These are phyloP conservation scores for Epichloe baconii DNA, from an alignment of 2,329 filamentous ascomycete species.

Conservation along the genomic window DNA sequence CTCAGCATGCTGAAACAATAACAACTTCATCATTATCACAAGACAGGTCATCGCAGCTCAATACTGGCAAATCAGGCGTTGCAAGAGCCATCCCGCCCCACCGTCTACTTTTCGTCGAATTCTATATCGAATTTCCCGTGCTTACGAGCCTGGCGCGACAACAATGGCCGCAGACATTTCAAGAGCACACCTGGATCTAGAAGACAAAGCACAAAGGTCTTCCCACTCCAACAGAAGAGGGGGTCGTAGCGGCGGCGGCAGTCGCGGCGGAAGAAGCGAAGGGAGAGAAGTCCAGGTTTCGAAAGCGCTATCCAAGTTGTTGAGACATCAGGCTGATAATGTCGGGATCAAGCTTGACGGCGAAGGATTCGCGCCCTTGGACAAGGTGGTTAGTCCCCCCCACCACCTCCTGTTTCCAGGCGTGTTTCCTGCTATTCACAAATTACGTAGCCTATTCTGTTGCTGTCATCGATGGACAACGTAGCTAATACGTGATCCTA, in stretches of 20 bases:
- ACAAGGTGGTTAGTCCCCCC: constrained; percentile 30
- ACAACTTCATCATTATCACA: too few relatives aligned
- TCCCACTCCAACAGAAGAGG: constrained; percentile 6
- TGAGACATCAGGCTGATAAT: constrained; percentile 43
- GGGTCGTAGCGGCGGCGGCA: constrained; percentile 11
- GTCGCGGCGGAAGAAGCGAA: constrained; percentile 18
- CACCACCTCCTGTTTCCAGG: background rate
- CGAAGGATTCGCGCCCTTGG: constrained; percentile 46
- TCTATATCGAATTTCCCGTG: too few relatives aligned
- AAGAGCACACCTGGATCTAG: constrained; percentile 10
- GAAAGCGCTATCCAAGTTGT: constrained; percentile 38
- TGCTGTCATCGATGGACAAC: too few relatives aligned
- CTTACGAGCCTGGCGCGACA: background rate
- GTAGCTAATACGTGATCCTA: constrained; percentile 12
- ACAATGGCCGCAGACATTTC: background rate
- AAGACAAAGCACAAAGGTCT: constrained; percentile 12
- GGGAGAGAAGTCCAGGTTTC: constrained; percentile 36
- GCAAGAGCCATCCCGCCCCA: too few relatives aligned
- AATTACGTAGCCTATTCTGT: too few relatives aligned
- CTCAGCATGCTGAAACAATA: too few relatives aligned
- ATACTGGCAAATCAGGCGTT: too few relatives aligned
- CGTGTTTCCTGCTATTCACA: too few relatives aligned
- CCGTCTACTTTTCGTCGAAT: too few relatives aligned
- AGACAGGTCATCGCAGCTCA: too few relatives aligned
- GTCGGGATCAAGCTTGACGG: constrained; percentile 44